phyloP scores from a whole-genome alignment of 164 flowering plant species.

The Vitis rotundifolia region DNA sequence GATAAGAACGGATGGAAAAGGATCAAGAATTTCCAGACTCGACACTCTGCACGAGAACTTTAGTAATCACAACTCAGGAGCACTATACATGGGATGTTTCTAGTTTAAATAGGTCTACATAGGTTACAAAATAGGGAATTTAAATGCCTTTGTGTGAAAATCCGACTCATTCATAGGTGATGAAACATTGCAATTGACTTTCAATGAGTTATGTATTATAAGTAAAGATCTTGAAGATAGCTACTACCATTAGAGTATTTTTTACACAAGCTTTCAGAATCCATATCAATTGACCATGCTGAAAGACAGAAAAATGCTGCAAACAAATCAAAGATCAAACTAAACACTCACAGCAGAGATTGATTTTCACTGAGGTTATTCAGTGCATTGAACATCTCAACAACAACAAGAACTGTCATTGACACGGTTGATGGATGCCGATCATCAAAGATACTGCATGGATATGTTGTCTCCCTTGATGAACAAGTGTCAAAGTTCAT shows the following conservation, averaged over 20 bases:
- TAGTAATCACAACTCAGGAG: too few relatives aligned
- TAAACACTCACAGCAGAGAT: slow-evolving; percentile 79
- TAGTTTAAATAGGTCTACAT: too few relatives aligned
- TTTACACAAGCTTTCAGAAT: not conserved
- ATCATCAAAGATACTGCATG: slow-evolving; percentile 89
- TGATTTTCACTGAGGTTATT: slow-evolving; percentile 99
- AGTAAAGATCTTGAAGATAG: not conserved
- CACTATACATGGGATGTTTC: too few relatives aligned
- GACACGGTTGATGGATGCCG: slow-evolving; percentile 96
- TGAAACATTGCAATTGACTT: too few relatives aligned
- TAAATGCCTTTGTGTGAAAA: too few relatives aligned
- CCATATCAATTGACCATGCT: not conserved
- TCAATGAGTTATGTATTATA: too few relatives aligned
- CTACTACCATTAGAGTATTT: not conserved
- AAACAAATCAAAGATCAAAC: not conserved
- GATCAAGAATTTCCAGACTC: too few relatives aligned
- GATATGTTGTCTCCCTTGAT: slow-evolving; percentile 74
- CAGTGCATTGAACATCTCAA: slow-evolving; percentile 99
- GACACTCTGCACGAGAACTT: too few relatives aligned
- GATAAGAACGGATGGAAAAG: too few relatives aligned
- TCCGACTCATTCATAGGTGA: too few relatives aligned
- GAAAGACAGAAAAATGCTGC: too few relatives aligned
- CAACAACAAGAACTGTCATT: slow-evolving; percentile 99
- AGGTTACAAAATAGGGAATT: too few relatives aligned
- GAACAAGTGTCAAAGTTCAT: slow-evolving; percentile 91